These are phyloP conservation scores for Aureobasidium pullulans DNA, from an alignment of 2,329 filamentous ascomycete species.

Conservation along the genomic window DNA sequence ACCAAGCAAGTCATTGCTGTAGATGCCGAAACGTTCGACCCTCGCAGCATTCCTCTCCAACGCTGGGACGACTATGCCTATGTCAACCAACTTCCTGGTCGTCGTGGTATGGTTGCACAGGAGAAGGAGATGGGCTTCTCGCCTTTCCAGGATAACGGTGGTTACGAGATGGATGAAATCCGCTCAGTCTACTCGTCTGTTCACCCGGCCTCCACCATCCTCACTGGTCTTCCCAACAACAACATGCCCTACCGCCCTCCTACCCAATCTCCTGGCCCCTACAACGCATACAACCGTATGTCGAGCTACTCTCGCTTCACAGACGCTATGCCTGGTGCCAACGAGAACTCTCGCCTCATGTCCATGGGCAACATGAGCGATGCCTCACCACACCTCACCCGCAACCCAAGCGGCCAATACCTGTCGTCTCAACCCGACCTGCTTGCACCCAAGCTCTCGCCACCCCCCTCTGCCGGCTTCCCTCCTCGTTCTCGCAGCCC, in stretches of 20 bases:
- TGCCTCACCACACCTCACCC: conserved; percentile 46
- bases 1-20: conserved; percentile 83
- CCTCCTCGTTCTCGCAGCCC: conserved; percentile 22
- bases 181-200: conserved; percentile 92
- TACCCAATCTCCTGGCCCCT: conserved; percentile 70
- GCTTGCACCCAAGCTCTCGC: conserved; percentile 30
- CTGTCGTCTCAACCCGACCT: conserved; percentile 30
- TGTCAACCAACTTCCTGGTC: conserved; percentile 80
- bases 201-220: conserved; percentile 74
- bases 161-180: conserved; percentile 98
- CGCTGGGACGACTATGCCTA: conserved; percentile 95
- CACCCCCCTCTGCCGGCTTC: conserved; percentile 18
- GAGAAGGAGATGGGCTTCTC: conserved; percentile 47
- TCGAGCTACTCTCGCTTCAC: conserved; percentile 47
- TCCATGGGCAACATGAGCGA: conserved; percentile 36
- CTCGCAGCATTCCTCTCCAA: conserved; percentile 85
- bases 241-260: conserved; percentile 44
- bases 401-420: conserved; percentile 27
- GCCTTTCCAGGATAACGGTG: conserved; percentile 31
- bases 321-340: conserved; percentile 33
- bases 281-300: conserved; percentile 60
- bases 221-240: conserved; percentile 60
- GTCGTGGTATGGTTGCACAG: conserved; percentile 60
- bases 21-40: conserved; percentile 78
- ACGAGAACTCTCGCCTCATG: conserved; percentile 44